Base-by-base conservation (phyloP, 2,329 filamentous ascomycete species). In the Diaporthe sp. region DNA sequence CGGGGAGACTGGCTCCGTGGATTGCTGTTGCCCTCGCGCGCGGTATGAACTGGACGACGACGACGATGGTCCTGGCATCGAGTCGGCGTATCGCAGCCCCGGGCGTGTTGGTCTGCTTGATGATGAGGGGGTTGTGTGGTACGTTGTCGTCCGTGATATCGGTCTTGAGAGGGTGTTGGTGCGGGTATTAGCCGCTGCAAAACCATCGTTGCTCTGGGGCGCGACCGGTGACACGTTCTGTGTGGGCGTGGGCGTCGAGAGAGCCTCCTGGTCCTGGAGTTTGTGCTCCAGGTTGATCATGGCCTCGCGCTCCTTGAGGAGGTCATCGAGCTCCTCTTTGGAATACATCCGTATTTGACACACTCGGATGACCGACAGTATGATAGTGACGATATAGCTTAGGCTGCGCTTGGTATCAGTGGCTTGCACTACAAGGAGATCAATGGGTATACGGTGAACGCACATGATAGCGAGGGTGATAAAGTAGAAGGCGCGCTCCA, bases 401-500 rank as follows among this genome's bases (percentile, higher is more conserved):
- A 82, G 81, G 13, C 80, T 82, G 53, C 9, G 22, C 12, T 13
- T 56, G n/a, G 32, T 53, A 22, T n/a, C 12, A 59, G 47, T 32
- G 44, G 35, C 3, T 15, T 19, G 17, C 25, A 39, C 3, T 5
- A 39, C 25, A 6, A 19, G 32, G 17, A 75, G 2, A 9, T 5
- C 1, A 44, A 47, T 10, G 2, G 19, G n/a, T 6, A 19, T 42
- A 3, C 0, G 8, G 32, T 53, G 13, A 13, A 68, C 81, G 25
- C 75, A 84, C 81, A 84, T 74, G 5, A 84, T 73, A 19, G 73
- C 76, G 9, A 81, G 74, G 32, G 77, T 75, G 37, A 84, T 79
- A 70, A 78, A 79, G 71, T 81, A 85, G 66, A 80, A 84, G 3
- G 78, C 78, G 15, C 77, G 79, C 71, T 84, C 83, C 42, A 82